Conservation (phyloP, 2,329 filamentous ascomycete species). For the Helicocarpus griseus region DNA sequence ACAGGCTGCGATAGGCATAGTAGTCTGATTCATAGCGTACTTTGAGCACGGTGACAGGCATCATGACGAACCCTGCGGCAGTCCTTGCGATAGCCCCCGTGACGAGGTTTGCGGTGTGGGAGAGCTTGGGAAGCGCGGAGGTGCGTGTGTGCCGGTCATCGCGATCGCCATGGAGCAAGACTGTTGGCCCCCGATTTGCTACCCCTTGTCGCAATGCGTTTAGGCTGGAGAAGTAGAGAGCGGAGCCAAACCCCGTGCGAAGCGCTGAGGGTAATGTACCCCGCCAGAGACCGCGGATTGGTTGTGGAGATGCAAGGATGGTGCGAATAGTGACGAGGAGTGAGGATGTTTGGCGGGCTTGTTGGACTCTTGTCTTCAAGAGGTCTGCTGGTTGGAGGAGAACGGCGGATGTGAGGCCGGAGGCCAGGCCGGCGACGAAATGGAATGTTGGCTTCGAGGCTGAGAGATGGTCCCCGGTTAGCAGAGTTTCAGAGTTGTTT, state of each 20-base stretch:
- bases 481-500: not conserved
- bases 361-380: constrained; percentile 91
- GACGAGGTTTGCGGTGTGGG: constrained; percentile 72
- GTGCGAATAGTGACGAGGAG: constrained; percentile 59
- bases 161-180: constrained; percentile 25
- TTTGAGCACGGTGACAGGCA: constrained; percentile 94
- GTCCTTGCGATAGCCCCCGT: constrained; percentile 78
- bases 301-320: constrained; percentile 57
- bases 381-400: constrained; percentile 92
- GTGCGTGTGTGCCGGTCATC: constrained; percentile 35
- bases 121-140: constrained; percentile 70
- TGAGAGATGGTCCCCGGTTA: constrained; percentile 9
- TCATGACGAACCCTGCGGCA: constrained; percentile 79
- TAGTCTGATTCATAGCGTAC: constrained; percentile 87
- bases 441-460: constrained; percentile 54
- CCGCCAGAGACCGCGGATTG: constrained; percentile 73
- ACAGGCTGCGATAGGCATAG: constrained; percentile 72
- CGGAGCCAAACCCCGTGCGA: constrained; percentile 83
- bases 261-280: constrained; percentile 88
- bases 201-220: constrained; percentile 69
- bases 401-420: constrained; percentile 77
- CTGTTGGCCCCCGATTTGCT: constrained; percentile 34
- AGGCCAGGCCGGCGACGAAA: constrained; percentile 78
- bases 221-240: constrained; percentile 85
- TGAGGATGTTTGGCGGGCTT: constrained; percentile 59